Evolutionary conservation across 176 grass and related monocot genomes (phyloP).

Genomic region (Musa beccarii): DNA sequence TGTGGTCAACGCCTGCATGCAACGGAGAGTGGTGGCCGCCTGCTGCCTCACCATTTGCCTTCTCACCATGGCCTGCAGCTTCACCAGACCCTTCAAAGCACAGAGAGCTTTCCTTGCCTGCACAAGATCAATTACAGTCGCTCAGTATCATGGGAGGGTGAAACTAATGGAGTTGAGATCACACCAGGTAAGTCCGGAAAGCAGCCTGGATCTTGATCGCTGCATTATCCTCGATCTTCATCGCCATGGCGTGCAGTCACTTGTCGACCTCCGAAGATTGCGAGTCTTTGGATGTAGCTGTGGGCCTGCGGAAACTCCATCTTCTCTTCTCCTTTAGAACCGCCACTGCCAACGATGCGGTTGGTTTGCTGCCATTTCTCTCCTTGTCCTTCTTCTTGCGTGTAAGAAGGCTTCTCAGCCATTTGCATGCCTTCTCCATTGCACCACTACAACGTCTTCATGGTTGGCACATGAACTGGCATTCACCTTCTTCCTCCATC

Average conservation of each 20-base stretch:
- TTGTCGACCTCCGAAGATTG: too few relatives aligned
- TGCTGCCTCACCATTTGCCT: slow-evolving; percentile 58
- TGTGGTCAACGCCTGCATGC: slow-evolving; percentile 57
- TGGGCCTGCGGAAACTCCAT: slow-evolving; percentile 59
- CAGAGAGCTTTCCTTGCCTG: slow-evolving; percentile 74
- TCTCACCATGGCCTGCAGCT: slow-evolving; percentile 63
- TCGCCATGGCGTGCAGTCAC: too few relatives aligned
- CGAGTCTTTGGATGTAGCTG: neutral
- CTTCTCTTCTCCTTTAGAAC: slow-evolving; percentile 39
- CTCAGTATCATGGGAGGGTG: too few relatives aligned
- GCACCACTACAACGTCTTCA: neutral
- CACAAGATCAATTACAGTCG: neutral
- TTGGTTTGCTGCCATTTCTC: neutral
- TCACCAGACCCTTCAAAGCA: slow-evolving; percentile 62
- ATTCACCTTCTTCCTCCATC: too few relatives aligned
- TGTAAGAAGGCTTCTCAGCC: slow-evolving; percentile 42
- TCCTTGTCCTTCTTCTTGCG: slow-evolving; percentile 35
- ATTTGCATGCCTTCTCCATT: slow-evolving; percentile 64
- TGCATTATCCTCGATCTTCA: slow-evolving; percentile 34
- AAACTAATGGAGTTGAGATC: neutral
- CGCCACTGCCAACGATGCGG: slow-evolving; percentile 13
- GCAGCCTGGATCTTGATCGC: slow-evolving; percentile 52
- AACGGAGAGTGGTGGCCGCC: slow-evolving; percentile 44
- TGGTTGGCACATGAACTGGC: neutral
- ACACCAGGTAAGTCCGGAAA: slow-evolving; percentile 60